Percentiles rank a stretch among this genome's conserved stretches.
Evolutionary conservation across 306 rosid genomes (phyloP).

Genomic region (Quercus dentata): DNA sequence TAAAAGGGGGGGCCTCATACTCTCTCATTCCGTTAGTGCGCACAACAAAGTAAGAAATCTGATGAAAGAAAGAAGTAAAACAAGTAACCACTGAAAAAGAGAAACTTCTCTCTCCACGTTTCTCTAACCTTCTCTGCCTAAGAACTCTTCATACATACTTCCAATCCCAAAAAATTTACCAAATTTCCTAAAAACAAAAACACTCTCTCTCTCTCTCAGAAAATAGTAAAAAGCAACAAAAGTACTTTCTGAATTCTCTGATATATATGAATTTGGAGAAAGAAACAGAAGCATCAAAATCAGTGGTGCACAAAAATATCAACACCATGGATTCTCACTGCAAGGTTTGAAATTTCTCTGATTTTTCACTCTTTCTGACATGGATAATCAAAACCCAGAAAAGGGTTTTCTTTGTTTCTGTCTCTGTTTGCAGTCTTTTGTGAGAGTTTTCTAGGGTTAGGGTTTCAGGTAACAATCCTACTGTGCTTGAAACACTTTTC

Average conservation of each 20-base stretch:
- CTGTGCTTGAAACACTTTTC: background rate
- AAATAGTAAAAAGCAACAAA: background rate
- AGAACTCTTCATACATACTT: no score
- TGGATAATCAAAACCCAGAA: background rate
- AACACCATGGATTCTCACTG: conserved; percentile 17
- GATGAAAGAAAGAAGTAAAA: no score
- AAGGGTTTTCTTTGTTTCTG: conserved; percentile 17
- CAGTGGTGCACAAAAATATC: background rate
- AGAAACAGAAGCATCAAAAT: background rate
- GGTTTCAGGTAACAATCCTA: conserved; percentile 12
- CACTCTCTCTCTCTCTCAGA: no score
- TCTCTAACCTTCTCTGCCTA: no score
- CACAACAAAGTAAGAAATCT: no score
- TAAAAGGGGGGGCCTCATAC: no score
- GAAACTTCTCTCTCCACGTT: no score
- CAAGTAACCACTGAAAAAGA: no score
- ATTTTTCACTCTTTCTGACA: background rate
- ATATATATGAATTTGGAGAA: background rate
- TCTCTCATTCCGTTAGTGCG: no score
- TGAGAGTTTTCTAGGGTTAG: conserved; percentile 29
- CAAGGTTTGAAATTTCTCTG: conserved; percentile 47
- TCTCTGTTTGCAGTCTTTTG: conserved; percentile 20
- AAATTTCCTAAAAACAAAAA: no score
- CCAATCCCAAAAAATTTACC: no score
- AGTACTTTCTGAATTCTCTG: background rate